These are phyloP conservation scores for Nissolia schottii DNA, from an alignment of 306 rosid genomes.

Conservation along the genomic window DNA sequence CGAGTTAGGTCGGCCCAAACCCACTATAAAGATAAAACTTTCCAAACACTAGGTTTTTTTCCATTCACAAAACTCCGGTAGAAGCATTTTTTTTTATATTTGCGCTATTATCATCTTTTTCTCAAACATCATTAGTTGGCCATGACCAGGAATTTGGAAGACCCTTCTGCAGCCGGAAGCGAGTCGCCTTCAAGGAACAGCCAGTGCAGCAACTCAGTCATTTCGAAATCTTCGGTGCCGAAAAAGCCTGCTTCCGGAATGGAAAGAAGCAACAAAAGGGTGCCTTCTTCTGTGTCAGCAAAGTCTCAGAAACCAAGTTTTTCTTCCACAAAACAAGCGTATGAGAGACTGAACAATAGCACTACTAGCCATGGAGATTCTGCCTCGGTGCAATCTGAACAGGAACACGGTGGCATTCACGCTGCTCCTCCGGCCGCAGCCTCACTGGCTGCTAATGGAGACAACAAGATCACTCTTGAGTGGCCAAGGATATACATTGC, in stretches of 20 bases:
- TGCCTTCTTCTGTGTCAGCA: conserved; percentile 33
- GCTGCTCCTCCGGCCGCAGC: conserved; percentile 9
- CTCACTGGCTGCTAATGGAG: conserved; percentile 25
- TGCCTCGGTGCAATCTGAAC: conserved; percentile 32
- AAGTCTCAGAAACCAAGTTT: conserved; percentile 49
- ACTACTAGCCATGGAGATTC: conserved; percentile 40
- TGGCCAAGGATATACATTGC: conserved; percentile 67
- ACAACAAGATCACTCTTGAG: conserved; percentile 39
- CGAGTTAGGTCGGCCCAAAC: too few species aligned
- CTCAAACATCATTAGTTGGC: neutral
- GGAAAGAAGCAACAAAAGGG: conserved; percentile 48
- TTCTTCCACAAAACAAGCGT: conserved; percentile 21
- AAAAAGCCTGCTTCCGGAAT: conserved; percentile 36
- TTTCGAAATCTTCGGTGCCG: conserved; percentile 44
- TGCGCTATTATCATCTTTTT: neutral
- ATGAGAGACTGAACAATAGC: conserved; percentile 27
- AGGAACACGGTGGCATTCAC: neutral
- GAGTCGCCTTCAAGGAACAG: conserved; percentile 52
- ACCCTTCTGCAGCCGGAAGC: conserved; percentile 37
- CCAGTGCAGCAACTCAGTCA: conserved; percentile 28
- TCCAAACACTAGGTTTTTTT: too few species aligned
- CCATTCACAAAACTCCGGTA: neutral
- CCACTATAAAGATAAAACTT: too few species aligned
- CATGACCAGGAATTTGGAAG: conserved; percentile 59
- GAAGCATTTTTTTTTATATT: neutral